A percentile compares a stretch with the other conserved stretches of the same genome.
These are phyloP conservation scores for Fragilariopsis cylindrus DNA, from an alignment of 108 stramenopile genomes.

Conservation along the genomic window DNA sequence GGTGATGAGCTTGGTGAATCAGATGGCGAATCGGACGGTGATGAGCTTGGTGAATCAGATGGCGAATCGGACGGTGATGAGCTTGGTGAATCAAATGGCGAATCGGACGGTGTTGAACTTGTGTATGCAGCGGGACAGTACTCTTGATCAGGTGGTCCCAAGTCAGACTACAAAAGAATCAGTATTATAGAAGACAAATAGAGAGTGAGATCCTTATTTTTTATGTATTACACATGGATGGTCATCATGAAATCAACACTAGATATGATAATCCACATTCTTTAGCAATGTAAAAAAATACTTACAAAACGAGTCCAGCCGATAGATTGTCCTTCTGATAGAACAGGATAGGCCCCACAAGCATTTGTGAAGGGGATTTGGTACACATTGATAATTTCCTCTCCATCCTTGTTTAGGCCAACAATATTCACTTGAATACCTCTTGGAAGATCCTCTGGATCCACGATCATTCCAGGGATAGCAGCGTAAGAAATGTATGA, in stretches of 20 bases:
- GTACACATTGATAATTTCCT: neutral
- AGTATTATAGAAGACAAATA: neutral
- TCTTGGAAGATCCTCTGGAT: too few species aligned
- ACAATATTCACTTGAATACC: too few species aligned
- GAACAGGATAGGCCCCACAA: neutral
- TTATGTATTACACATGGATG: too few species aligned
- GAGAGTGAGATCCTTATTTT: neutral
- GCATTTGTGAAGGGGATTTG: neutral
- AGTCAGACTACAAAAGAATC: constrained; percentile 21
- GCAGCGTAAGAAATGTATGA: neutral
- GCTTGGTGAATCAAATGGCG: too few species aligned
- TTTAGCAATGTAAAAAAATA: neutral
- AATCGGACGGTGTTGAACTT: constrained; percentile 6
- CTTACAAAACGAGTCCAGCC: constrained; percentile 2
- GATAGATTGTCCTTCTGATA: neutral
- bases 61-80: too few species aligned
- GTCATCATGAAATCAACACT: neutral
- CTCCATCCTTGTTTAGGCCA: neutral
- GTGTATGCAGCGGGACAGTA: constrained; percentile 25
- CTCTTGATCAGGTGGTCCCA: constrained; percentile 19
- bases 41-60: too few species aligned
- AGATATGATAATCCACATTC: neutral
- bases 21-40: too few species aligned
- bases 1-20: too few species aligned
- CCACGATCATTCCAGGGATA: too few species aligned